Percentiles rank a stretch among this genome's conserved stretches.
Conservation (phyloP, 257 asterid species). For the Petrea volubilis region DNA sequence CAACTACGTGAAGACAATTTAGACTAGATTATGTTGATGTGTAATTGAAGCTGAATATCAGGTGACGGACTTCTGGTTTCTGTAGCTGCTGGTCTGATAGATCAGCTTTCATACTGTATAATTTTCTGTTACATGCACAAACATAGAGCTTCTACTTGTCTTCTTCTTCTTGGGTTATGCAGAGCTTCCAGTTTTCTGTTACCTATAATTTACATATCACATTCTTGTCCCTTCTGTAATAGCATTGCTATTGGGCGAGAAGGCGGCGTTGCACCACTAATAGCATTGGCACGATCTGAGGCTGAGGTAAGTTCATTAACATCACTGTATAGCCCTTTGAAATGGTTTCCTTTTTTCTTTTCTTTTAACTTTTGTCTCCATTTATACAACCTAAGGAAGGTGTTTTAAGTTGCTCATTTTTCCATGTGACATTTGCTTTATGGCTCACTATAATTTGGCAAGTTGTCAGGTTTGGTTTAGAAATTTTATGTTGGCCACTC, state of each 20-base stretch:
- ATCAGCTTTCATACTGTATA: neutral
- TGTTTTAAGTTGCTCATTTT: neutral
- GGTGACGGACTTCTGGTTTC: neutral
- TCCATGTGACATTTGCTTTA: slow-evolving; percentile 3
- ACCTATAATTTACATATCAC: slow-evolving; percentile 9
- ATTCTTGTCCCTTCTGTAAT: slow-evolving; percentile 22
- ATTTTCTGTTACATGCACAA: neutral
- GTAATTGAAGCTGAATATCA: neutral
- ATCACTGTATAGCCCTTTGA: neutral
- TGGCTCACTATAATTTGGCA: neutral
- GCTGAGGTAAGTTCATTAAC: slow-evolving; percentile 52
- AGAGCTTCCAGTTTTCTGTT: slow-evolving; percentile 9
- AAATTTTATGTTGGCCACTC: neutral
- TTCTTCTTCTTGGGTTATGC: no score
- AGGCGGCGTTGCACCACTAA: slow-evolving; percentile 84
- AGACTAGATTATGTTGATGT: neutral
- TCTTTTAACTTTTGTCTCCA: neutral
- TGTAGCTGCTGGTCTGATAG: neutral
- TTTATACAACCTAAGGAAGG: neutral
- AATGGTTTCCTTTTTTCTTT: no score
- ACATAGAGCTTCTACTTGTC: slow-evolving; percentile 5
- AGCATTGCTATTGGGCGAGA: slow-evolving; percentile 84
- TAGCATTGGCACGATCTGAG: slow-evolving; percentile 63
- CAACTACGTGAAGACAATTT: neutral
- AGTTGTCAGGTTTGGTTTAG: neutral